phyloP scores from a whole-genome alignment of 169 alveolate genomes.

The Cyclospora cayetanensis region DNA sequence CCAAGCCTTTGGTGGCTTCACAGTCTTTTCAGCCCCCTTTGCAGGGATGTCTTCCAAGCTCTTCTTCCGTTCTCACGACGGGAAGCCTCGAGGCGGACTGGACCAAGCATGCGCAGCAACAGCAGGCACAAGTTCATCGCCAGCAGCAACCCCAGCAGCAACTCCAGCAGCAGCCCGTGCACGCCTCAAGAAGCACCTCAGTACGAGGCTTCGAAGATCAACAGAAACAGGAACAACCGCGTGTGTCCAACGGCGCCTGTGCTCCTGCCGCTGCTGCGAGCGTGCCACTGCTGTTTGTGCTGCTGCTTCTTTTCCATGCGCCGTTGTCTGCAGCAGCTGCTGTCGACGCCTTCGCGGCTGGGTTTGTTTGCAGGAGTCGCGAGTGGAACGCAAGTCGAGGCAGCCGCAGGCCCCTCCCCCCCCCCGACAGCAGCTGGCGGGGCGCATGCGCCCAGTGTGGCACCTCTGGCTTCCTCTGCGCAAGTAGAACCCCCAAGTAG shows the following conservation, averaged over 20 bases:
- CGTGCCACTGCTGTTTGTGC: neutral
- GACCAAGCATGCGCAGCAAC: neutral
- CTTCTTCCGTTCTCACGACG: too few species aligned
- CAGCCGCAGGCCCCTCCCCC: neutral
- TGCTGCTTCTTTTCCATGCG: neutral
- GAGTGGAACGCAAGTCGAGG: neutral
- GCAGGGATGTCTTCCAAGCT: neutral
- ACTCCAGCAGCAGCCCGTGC: neutral
- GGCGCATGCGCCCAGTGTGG: neutral
- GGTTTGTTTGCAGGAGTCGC: neutral
- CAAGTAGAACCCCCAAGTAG: too few species aligned
- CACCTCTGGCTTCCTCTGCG: neutral
- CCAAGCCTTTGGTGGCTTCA: neutral
- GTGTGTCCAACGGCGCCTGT: neutral
- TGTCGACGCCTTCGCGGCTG: neutral
- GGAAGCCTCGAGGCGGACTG: neutral
- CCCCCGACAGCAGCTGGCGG: neutral
- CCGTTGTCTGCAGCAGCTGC: neutral
- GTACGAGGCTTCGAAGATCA: neutral
- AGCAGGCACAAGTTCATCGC: neutral
- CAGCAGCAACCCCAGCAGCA: neutral
- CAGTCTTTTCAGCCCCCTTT: neutral
- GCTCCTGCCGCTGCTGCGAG: slow-evolving; percentile 20
- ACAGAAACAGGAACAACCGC: neutral
- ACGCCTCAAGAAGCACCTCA: neutral